Base-by-base conservation (phyloP, 2,329 filamentous ascomycete genomes). In the Anisogramma anomala region DNA sequence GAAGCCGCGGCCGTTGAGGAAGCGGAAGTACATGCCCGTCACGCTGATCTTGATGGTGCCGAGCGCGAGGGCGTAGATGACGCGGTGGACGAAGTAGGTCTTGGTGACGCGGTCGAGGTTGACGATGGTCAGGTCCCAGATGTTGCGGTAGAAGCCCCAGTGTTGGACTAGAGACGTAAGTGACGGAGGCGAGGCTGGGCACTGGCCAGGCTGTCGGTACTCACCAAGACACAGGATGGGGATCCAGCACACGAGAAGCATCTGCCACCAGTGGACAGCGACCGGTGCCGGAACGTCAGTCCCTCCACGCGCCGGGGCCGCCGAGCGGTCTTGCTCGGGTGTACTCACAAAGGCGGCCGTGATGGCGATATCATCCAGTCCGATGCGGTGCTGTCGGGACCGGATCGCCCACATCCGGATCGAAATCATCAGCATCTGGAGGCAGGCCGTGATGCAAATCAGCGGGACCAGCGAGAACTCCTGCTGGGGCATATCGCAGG, bases 101-200 rank as follows among this genome's bases (percentile, higher is more conserved):
- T 36, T 37, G 3, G 39, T 42, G 11, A 36, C 36, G 7, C 30
- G 25, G 39, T 42, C 30, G 19, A 42, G 32, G 14, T 22, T 18
- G 2, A 32, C 26, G 15, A 42, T 33, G 4, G 6, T 4, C 15
- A 9, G 7, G 31, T 11, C 23, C 39, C 39, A 42, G 2, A 42
- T 25, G 2, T 36, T 27, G 4, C 13, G 30, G 3, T 28, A 34
- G 11, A 42, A 30, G 11, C 39, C 39, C 10, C 3, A 19, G 15
- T 42, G 35, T 23, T 42, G 33, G 22, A 31, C 35, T 26, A 26
- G 17, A 31, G 14, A n/a, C n/a, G n/a, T n/a, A n/a, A n/a, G n/a
- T n/a, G n/a, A n/a, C n/a, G n/a, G n/a, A n/a, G n/a, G n/a, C n/a
- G n/a, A n/a, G n/a, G n/a, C n/a, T n/a, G n/a, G n/a, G n/a, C n/a